Evolutionary conservation across 2,329 filamentous ascomycete species (phyloP).

Genomic region (Talaromyces sp.): DNA sequence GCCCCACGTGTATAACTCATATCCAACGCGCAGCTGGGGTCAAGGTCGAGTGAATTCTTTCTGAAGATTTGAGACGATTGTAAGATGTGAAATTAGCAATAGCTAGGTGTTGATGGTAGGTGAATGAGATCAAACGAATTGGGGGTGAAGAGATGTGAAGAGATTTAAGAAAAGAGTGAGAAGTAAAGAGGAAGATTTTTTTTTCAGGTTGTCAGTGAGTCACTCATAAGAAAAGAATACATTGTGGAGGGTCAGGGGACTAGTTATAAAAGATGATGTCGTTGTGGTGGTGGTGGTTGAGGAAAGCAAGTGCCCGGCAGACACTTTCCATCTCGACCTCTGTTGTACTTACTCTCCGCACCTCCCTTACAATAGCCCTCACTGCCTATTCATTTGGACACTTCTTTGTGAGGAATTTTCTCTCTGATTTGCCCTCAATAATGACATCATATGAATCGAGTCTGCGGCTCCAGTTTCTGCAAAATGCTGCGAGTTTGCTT

Average conservation of each 20-base stretch:
- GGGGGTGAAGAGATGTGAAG: neutral
- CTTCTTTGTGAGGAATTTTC: neutral
- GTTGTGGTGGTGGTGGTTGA: neutral
- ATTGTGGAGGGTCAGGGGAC: neutral
- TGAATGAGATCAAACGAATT: neutral
- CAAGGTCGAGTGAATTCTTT: neutral
- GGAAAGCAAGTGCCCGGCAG: neutral
- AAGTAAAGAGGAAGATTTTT: neutral
- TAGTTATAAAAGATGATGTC: neutral
- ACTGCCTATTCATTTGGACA: neutral
- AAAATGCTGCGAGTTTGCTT: constrained; percentile 33
- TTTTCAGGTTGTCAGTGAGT: neutral
- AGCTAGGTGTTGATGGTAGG: neutral
- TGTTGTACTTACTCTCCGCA: neutral
- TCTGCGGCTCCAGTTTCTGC: constrained; percentile 36
- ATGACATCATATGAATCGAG: constrained; percentile 24
- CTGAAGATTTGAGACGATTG: neutral
- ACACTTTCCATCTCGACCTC: neutral
- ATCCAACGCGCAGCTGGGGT: neutral
- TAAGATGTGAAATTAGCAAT: neutral
- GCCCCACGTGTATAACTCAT: constrained; percentile 34
- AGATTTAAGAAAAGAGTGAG: neutral
- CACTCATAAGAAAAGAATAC: neutral
- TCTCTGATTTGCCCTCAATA: neutral
- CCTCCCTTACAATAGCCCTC: neutral